Evolutionary conservation across 2,329 filamentous ascomycete species (phyloP), one percentile per base, ranked within the genome.

Genomic region (Periconia sp.): DNA sequence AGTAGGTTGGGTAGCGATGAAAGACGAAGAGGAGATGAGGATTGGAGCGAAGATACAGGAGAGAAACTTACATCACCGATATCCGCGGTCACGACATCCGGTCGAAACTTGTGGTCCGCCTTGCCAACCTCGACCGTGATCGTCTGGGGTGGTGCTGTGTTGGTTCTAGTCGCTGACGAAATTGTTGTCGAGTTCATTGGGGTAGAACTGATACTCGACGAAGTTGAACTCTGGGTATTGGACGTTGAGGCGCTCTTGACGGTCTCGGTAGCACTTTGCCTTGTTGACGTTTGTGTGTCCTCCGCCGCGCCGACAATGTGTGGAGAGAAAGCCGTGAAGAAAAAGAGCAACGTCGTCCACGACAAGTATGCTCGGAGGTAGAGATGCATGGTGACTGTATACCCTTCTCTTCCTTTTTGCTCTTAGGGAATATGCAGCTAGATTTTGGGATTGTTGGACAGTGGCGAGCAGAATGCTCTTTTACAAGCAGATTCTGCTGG

Each of bases 41-140:
- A 8, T 27, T 27, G 23, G 23, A 27, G 8, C 3, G 23, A 8
- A 27, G 23, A 14, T 35, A 31, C 18, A 52, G 3, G 35, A 17
- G 14, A 40, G 14, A 40, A 10, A 60, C 61, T 56, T 59, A 73
- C 66, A 61, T 77, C 76, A 18, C 74, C 76, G 15, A 72, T 59
- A 2, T 61, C 60, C 1, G 74, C 76, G 13, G 61, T 50, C 11
- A 74, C 73, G 18, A 63, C 64, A 47, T 77, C 71, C 1, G 76
- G 76, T 19, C 56, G 63, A 59, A 75, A 77, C 41, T 69, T 66
- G 51, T 76, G 65, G 27, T 71, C 66, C 20, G 59, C 60, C 20
- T 74, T 68, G 7, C 74, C 74, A 14, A 78, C 75, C 8, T 66
- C 55, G 13, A 78, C 62, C 0, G 69, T 74, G 43, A 69, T 60